These are phyloP conservation scores for Chloranthus sessilifolius DNA, from an alignment of 164 flowering plant species.

Conservation along the genomic window DNA sequence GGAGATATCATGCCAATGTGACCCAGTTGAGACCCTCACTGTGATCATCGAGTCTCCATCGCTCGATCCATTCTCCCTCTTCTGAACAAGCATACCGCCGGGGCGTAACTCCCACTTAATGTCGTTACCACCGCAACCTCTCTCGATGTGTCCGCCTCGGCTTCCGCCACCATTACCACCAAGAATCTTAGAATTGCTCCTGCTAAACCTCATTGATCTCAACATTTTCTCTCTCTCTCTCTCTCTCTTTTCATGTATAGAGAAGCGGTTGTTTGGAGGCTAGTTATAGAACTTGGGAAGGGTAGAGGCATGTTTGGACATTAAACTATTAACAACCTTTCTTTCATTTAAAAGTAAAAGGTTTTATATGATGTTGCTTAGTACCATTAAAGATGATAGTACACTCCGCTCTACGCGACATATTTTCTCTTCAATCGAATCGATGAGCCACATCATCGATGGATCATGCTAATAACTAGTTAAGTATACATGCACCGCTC, in stretches of 20 bases:
- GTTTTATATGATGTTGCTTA: too few relatives aligned
- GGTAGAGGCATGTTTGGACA: too few relatives aligned
- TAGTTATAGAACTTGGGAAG: too few relatives aligned
- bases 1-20: slow-evolving; percentile 64
- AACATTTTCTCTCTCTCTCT: slow-evolving; percentile 21
- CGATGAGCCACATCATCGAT: too few relatives aligned
- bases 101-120: slow-evolving; percentile 86
- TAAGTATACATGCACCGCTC: too few relatives aligned
- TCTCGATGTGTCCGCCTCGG: slow-evolving; percentile 13
- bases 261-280: too few relatives aligned
- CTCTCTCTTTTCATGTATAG: not conserved
- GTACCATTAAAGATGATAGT: too few relatives aligned
- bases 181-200: slow-evolving; percentile 51
- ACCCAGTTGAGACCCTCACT: slow-evolving; percentile 55
- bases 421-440: too few relatives aligned
- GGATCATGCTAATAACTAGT: too few relatives aligned
- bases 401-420: too few relatives aligned
- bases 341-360: too few relatives aligned
- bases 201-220: slow-evolving; percentile 54
- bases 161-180: slow-evolving; percentile 11
- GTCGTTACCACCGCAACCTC: slow-evolving; percentile 24
- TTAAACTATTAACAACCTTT: too few relatives aligned
- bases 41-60: slow-evolving; percentile 43
- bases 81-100: slow-evolving; percentile 92
- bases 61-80: slow-evolving; percentile 42